These are phyloP conservation scores for Candida parachauliodes DNA, from an alignment of 805 yeast genomes.

Conservation along the genomic window DNA sequence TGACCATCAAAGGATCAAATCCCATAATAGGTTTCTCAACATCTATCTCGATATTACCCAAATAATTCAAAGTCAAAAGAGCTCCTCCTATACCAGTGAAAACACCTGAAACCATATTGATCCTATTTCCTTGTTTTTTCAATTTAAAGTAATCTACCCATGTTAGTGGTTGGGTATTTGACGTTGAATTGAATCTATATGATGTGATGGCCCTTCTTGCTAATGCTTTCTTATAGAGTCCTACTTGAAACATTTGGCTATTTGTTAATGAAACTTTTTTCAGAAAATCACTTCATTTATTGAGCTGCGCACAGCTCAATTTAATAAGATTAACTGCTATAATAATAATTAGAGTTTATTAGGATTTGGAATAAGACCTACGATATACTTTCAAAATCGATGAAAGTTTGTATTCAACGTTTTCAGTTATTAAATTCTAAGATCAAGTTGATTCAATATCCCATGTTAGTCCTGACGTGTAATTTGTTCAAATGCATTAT, in stretches of 20 bases:
- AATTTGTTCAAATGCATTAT: no score
- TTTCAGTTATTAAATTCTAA: no score
- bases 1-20: constrained; percentile 80
- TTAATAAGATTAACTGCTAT: no score
- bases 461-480: no score
- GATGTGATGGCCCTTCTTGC: constrained; percentile 2
- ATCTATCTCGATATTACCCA: constrained; percentile 81
- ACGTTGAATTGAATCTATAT: constrained; percentile 20
- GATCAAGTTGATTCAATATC: no score
- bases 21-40: constrained; percentile 84
- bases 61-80: constrained; percentile 64
- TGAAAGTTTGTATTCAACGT: no score
- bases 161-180: constrained; percentile 29
- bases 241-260: constrained; percentile 9
- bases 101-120: constrained; percentile 65
- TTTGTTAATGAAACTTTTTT: neutral
- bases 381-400: no score
- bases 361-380: no score
- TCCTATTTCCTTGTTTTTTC: constrained; percentile 69
- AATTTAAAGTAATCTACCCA: constrained; percentile 82
- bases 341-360: no score
- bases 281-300: neutral
- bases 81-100: constrained; percentile 67
- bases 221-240: constrained; percentile 7
- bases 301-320: constrained; percentile 1